Conservation (phyloP, 176 grass and related monocot genomes). For the Rhynchospora pubera region DNA sequence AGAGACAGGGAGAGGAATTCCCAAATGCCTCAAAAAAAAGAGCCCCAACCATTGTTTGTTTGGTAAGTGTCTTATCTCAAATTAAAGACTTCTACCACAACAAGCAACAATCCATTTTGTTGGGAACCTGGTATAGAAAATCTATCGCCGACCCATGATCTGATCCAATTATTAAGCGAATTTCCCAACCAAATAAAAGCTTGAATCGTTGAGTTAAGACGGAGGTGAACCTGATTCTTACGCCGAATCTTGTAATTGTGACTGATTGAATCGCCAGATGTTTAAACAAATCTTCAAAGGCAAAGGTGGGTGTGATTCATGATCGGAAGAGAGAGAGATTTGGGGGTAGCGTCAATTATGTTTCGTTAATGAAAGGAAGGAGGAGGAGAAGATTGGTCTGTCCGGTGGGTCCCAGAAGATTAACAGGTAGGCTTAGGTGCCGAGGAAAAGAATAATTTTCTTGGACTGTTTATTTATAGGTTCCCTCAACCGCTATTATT, state of each 20-base stretch:
- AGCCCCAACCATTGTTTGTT: too few species aligned
- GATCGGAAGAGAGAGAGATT: not conserved
- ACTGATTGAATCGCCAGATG: not conserved
- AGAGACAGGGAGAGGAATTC: not conserved
- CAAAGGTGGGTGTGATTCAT: not conserved
- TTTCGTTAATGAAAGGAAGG: not conserved
- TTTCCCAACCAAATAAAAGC: too few species aligned
- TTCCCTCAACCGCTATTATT: too few species aligned
- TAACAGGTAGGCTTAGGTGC: not conserved
- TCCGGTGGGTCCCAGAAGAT: not conserved
- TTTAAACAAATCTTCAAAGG: not conserved
- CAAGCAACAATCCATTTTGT: too few species aligned
- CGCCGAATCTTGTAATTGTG: not conserved
- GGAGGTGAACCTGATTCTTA: not conserved
- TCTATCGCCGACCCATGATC: too few species aligned
- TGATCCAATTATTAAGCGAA: too few species aligned
- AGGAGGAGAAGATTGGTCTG: not conserved
- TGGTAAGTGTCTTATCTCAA: too few species aligned
- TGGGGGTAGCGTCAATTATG: not conserved
- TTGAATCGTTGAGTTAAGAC: not conserved
- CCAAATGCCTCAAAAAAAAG: not conserved
- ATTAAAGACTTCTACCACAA: too few species aligned
- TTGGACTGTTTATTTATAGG: too few species aligned
- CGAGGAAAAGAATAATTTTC: too few species aligned
- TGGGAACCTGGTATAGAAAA: too few species aligned